Evolutionary conservation across 768 basidiomycete genomes (phyloP), one percentile per base, ranked within the genome.

Genomic region (Suillus subalutaceus): DNA sequence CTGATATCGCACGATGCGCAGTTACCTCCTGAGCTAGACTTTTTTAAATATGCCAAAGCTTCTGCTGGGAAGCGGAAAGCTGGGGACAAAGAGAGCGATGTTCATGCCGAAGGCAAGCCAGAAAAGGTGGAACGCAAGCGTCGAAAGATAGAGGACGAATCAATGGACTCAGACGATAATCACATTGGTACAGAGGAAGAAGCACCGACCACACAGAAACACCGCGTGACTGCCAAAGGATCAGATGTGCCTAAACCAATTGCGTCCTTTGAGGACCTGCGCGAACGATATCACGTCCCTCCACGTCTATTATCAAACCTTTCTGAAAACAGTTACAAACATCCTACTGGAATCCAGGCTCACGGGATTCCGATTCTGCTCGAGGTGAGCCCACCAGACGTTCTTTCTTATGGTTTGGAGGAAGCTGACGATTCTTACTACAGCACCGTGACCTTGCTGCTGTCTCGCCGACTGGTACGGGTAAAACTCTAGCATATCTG

Each of bases 391-490:
- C 15, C 4, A 71, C 44, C 44, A 56, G 53, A 40, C 43, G 13
- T 58, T 3, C 15, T 43, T 20, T 59, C 48, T 16, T 2, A 18
- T 20, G 43, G 10, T 40, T 40, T 67, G 23, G 38, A 44, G 60
- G 52, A 52, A 40, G 37, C 71, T 66, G 58, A 63, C 61, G 26
- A 35, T 43, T 15, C 56, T 48, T 26, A 8, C 23, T 30, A 37
- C 66, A 93, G 93, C 83, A 81, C 67, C 88, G 93, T 65, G 97
- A 99, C 77, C 83, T 97, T 30, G 90, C 93, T 63, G 97, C 96
- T 37, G 92, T 99, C 23, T 97, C 97, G 0, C 97, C 97, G 0
- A 99, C 97, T 6, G 97, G 97, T 60, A 96, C 94, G 12, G 97
- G 97, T 66, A 99, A 99, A 81, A 99, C 97, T 0, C 83, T 98